phyloP scores from a whole-genome alignment of 768 basidiomycete genomes.

The Boletellus ananas region DNA sequence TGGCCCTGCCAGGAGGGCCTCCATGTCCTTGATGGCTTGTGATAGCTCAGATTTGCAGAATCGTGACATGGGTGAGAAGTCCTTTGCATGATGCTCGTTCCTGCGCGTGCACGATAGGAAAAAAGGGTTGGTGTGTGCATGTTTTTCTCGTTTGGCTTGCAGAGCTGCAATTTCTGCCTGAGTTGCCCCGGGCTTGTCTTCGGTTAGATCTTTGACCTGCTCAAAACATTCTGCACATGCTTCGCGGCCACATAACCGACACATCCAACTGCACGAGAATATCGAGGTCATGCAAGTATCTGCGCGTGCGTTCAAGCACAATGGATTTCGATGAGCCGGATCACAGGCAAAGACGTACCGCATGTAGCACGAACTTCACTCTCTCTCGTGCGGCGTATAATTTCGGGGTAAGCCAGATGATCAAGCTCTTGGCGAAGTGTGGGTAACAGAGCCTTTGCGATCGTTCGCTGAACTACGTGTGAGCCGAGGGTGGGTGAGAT shows the following conservation, averaged over 20 bases:
- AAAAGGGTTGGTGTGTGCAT: slow-evolving; percentile 64
- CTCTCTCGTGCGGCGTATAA: slow-evolving; percentile 73
- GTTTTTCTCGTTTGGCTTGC: slow-evolving; percentile 53
- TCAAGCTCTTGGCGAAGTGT: slow-evolving; percentile 59
- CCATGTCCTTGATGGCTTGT: slow-evolving; percentile 67
- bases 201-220: slow-evolving; percentile 62
- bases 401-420: slow-evolving; percentile 52
- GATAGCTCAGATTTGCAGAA: slow-evolving; percentile 64
- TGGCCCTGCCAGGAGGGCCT: slow-evolving; percentile 40
- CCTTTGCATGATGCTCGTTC: slow-evolving; percentile 61
- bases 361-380: slow-evolving; percentile 83
- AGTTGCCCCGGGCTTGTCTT: slow-evolving; percentile 45
- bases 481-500: slow-evolving; percentile 2
- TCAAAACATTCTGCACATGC: slow-evolving; percentile 81
- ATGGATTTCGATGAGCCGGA: slow-evolving; percentile 1
- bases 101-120: slow-evolving; percentile 70
- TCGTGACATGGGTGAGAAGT: slow-evolving; percentile 79
- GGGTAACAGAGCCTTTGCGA: slow-evolving; percentile 65
- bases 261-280: slow-evolving; percentile 88
- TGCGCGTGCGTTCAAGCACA: slow-evolving; percentile 30
- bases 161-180: slow-evolving; percentile 47
- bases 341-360: slow-evolving; percentile 45
- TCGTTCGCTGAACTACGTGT: slow-evolving; percentile 47
- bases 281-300: slow-evolving; percentile 94
- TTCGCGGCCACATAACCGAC: slow-evolving; percentile 86